A percentile compares a stretch with the other conserved stretches of the same genome.
phyloP scores from a whole-genome alignment of 2,329 filamentous ascomycete genomes.

The Fusarium verrucosum region DNA sequence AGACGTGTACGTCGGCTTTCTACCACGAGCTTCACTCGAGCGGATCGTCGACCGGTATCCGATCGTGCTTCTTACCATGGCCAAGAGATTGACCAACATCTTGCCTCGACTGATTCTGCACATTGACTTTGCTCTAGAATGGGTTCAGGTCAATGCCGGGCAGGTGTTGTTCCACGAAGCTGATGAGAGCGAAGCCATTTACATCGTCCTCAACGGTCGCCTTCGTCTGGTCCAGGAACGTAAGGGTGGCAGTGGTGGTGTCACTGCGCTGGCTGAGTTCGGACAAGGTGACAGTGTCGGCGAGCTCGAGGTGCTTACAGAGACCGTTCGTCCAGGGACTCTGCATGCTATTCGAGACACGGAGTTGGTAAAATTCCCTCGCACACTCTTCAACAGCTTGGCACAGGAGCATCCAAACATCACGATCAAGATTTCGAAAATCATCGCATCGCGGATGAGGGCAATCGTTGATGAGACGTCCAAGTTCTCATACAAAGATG shows the following conservation, averaged over 20 bases:
- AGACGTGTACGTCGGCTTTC: constrained; percentile 96
- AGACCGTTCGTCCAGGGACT: constrained; percentile 88
- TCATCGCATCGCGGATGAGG: constrained; percentile 95
- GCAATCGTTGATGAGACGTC: constrained; percentile 84
- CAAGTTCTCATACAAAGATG: constrained; percentile 71
- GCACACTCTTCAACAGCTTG: constrained; percentile 95
- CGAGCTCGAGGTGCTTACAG: constrained; percentile 95
- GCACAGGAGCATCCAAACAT: constrained; percentile 97
- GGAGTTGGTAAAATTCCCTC: constrained; percentile 93
- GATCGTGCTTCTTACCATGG: constrained; percentile 92
- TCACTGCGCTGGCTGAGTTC: constrained; percentile 89
- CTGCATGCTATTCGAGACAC: constrained; percentile 96
- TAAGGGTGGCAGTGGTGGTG: constrained; percentile 81
- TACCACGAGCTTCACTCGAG: constrained; percentile 86
- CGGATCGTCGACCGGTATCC: constrained; percentile 93
- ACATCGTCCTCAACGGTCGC: constrained; percentile 94
- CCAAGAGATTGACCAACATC: constrained; percentile 89
- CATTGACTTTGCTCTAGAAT: constrained; percentile 97
- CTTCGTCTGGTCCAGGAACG: constrained; percentile 85
- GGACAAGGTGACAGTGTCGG: constrained; percentile 98
- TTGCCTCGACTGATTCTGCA: constrained; percentile 90
- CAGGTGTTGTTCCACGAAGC: constrained; percentile 94
- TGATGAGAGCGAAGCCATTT: constrained; percentile 97
- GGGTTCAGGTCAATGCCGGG: constrained; percentile 95
- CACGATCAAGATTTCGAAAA: constrained; percentile 98